Conservation (phyloP, 1,139 yeast species). For the Pichia inconspicua region DNA sequence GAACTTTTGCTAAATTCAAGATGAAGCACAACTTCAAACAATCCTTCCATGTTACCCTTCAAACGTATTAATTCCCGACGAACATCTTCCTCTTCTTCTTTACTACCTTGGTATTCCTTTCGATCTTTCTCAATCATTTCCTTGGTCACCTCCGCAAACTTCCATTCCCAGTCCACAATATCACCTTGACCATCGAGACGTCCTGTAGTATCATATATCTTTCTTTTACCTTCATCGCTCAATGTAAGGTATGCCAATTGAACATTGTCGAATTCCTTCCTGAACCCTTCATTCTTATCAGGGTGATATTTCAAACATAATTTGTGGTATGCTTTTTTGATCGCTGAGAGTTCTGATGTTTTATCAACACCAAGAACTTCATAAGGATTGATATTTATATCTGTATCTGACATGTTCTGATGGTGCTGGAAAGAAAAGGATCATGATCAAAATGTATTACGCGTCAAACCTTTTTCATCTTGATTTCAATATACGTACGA, state of each 20-base stretch:
- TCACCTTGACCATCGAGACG: conserved; percentile 27
- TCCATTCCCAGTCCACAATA: conserved; percentile 49
- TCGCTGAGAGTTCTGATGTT: conserved; percentile 42
- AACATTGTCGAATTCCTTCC: conserved; percentile 49
- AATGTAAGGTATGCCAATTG: conserved; percentile 72
- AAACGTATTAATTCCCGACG: conserved; percentile 48
- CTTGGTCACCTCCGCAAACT: conserved; percentile 50
- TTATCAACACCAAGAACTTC: conserved; percentile 41
- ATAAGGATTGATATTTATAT: conserved; percentile 43
- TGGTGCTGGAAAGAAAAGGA: not conserved
- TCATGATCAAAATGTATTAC: not conserved
- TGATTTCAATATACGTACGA: not conserved
- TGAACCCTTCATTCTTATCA: conserved; percentile 45
- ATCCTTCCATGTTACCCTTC: conserved; percentile 60
- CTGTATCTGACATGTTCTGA: not conserved
- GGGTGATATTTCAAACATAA: conserved; percentile 71
- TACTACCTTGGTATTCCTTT: conserved; percentile 52
- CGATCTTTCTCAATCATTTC: conserved; percentile 72
- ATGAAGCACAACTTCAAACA: conserved; percentile 75
- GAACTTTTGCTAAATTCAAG: conserved; percentile 56
- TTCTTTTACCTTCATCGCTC: conserved; percentile 49
- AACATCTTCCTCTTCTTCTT: conserved; percentile 63
- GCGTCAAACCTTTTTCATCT: not conserved
- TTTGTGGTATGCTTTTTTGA: conserved; percentile 67
- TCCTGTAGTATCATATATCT: conserved; percentile 63